phyloP scores from a whole-genome alignment of 176 grass and related monocot genomes.

The Avena atlantica region DNA sequence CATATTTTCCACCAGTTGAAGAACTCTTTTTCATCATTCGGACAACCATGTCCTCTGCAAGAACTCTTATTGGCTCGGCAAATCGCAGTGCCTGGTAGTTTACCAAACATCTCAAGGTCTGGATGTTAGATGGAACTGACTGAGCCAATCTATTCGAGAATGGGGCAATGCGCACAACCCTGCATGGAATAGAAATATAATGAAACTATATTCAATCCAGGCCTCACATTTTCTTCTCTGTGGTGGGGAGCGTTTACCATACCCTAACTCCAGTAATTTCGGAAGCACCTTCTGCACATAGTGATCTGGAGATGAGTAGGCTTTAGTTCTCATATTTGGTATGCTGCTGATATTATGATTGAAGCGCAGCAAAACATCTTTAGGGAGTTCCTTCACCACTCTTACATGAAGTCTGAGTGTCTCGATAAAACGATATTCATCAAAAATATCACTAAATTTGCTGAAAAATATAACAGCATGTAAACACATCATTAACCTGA shows the following conservation, averaged over 20 bases:
- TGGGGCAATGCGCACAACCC: slow-evolving; percentile 87
- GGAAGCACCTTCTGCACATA: slow-evolving; percentile 91
- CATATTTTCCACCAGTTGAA: slow-evolving; percentile 74
- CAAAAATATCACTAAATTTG: slow-evolving; percentile 94
- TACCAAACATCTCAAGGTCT: slow-evolving; percentile 79
- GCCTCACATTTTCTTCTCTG: neutral
- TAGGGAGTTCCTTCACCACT: slow-evolving; percentile 78
- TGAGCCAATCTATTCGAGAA: slow-evolving; percentile 95
- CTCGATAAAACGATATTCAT: slow-evolving; percentile 85
- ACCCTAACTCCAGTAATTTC: slow-evolving; percentile 83
- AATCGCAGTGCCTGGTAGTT: slow-evolving; percentile 91
- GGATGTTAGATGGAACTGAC: slow-evolving; percentile 70
- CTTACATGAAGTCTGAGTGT: slow-evolving; percentile 77
- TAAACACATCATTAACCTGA: neutral
- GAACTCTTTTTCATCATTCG: slow-evolving; percentile 82
- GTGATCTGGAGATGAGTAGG: slow-evolving; percentile 71
- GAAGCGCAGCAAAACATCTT: slow-evolving; percentile 74
- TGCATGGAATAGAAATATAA: slow-evolving; percentile 53
- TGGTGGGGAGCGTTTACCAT: slow-evolving; percentile 32
- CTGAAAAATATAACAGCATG: slow-evolving; percentile 59
- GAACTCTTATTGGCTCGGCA: slow-evolving; percentile 75
- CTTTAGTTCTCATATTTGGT: slow-evolving; percentile 96
- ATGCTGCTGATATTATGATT: slow-evolving; percentile 89
- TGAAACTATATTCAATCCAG: slow-evolving; percentile 38
- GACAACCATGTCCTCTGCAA: slow-evolving; percentile 74